These are phyloP conservation scores for Spathaspora girioi DNA, from an alignment of 805 yeast genomes.

Conservation along the genomic window DNA sequence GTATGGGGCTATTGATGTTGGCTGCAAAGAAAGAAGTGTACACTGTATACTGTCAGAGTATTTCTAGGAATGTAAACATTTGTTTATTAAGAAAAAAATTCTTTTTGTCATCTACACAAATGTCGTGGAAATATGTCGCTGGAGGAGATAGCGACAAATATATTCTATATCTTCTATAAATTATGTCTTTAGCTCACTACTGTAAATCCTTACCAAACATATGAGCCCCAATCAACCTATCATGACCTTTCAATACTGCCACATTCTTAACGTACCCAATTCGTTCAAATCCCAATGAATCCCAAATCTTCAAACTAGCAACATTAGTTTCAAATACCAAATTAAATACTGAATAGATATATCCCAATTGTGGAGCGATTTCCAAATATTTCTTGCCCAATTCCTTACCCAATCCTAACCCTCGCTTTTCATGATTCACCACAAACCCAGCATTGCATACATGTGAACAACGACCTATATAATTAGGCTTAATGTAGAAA, in stretches of 20 bases:
- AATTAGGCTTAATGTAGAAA: constrained; percentile 83
- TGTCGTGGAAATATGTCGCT: background rate
- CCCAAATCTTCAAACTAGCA: constrained; percentile 82
- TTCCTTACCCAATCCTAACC: constrained; percentile 64
- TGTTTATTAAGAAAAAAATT: background rate
- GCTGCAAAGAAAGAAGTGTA: constrained; percentile 16
- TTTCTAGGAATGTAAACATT: constrained; percentile 19
- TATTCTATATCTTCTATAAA: background rate
- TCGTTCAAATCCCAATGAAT: constrained; percentile 71
- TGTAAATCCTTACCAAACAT: constrained; percentile 66
- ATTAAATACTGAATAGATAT: constrained; percentile 80
- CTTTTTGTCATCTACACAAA: background rate
- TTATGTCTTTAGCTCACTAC: background rate
- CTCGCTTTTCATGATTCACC: constrained; percentile 58
- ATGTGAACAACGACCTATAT: constrained; percentile 79
- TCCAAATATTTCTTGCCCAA: constrained; percentile 63
- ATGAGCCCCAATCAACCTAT: constrained; percentile 68
- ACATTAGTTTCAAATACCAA: constrained; percentile 78
- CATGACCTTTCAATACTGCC: constrained; percentile 62
- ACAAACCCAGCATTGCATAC: constrained; percentile 86
- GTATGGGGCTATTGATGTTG: background rate
- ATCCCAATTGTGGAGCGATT: constrained; percentile 79
- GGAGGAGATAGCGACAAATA: background rate
- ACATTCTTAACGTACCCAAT: constrained; percentile 75
- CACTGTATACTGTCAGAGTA: constrained; percentile 29